These are phyloP conservation scores for Coniferiporia weirii DNA, from an alignment of 1,284 basidiomycete species.

Conservation along the genomic window DNA sequence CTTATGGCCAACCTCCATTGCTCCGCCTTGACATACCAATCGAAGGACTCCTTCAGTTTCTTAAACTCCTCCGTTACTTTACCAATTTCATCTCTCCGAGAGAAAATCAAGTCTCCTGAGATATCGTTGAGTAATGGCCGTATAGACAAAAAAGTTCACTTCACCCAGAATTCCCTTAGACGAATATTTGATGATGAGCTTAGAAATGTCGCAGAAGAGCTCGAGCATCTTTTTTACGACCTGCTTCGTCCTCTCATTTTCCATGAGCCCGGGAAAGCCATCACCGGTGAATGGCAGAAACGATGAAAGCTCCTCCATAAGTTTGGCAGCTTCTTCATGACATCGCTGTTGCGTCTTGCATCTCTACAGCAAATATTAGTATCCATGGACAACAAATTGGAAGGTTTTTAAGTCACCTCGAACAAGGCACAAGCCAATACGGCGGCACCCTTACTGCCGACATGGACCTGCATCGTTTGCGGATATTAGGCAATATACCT, in stretches of 20 bases:
- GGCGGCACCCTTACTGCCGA: too few relatives aligned
- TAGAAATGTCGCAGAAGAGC: background rate
- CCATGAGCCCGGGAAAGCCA: too few relatives aligned
- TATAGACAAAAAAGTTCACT: too few relatives aligned
- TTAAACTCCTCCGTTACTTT: background rate
- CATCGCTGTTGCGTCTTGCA: background rate
- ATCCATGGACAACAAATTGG: background rate
- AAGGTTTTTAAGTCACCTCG: too few relatives aligned
- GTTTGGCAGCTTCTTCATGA: too few relatives aligned
- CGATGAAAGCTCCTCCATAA: too few relatives aligned
- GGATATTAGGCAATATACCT: background rate
- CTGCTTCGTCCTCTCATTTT: background rate
- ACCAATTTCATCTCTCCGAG: background rate
- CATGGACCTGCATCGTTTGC: too few relatives aligned
- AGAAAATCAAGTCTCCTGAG: too few relatives aligned
- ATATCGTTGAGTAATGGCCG: too few relatives aligned
- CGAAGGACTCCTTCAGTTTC: background rate
- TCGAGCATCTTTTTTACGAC: background rate
- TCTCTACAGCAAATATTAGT: background rate
- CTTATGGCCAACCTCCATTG: background rate
- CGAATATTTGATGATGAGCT: background rate
- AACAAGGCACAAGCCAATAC: too few relatives aligned
- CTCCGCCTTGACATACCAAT: constrained; percentile 1
- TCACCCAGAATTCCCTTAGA: too few relatives aligned
- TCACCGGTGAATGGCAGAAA: too few relatives aligned